Conservation (phyloP, 1,284 basidiomycete genomes). For the Apiotrichum laibachii region DNA sequence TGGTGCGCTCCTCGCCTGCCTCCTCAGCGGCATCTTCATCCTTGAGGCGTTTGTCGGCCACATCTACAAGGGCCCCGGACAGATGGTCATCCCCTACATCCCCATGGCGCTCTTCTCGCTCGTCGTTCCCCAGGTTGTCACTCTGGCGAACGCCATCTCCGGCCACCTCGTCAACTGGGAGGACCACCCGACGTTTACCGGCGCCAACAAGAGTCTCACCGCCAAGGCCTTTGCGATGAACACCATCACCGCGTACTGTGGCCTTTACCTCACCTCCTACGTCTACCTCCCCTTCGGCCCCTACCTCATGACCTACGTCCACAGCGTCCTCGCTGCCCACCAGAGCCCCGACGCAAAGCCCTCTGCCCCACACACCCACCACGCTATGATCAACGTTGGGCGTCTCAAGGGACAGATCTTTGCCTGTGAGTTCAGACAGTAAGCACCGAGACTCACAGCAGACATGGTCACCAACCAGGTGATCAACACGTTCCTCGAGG, state of each 20-base stretch:
- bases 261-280: slow-evolving; percentile 78
- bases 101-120: slow-evolving; percentile 82
- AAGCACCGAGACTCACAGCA: slow-evolving; percentile 10
- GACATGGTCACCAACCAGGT: slow-evolving; percentile 90
- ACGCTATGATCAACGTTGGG: slow-evolving; percentile 53
- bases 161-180: slow-evolving; percentile 79
- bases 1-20: slow-evolving; percentile 64
- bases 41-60: slow-evolving; percentile 82
- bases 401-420: slow-evolving; percentile 90
- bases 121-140: slow-evolving; percentile 79
- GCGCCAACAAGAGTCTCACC: slow-evolving; percentile 75
- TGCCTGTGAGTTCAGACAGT: slow-evolving; percentile 54
- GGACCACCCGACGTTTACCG: slow-evolving; percentile 77
- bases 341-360: background rate
- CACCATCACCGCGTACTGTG: slow-evolving; percentile 83
- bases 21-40: slow-evolving; percentile 77
- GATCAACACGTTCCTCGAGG: slow-evolving; percentile 75
- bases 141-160: slow-evolving; percentile 70
- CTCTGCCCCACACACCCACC: background rate
- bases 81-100: slow-evolving; percentile 69
- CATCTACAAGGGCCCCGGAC: slow-evolving; percentile 81
- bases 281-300: slow-evolving; percentile 90
- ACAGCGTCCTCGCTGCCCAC: slow-evolving; percentile 45
- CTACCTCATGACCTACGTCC: slow-evolving; percentile 65
- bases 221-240: slow-evolving; percentile 71